These are phyloP conservation scores for Thelonectria rubi DNA, from an alignment of 2,329 filamentous ascomycete species.

Conservation along the genomic window DNA sequence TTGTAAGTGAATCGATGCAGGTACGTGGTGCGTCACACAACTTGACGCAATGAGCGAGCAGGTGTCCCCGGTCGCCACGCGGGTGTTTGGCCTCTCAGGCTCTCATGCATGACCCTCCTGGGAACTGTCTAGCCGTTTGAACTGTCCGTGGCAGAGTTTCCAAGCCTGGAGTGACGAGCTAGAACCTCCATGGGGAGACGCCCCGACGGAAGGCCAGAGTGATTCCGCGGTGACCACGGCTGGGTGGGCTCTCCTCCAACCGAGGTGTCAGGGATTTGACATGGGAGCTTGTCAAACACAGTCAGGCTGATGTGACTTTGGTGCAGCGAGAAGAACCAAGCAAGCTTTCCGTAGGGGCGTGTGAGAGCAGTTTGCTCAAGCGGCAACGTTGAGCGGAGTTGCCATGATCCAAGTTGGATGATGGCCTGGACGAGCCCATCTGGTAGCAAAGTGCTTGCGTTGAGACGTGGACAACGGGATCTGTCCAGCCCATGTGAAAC, in stretches of 20 bases:
- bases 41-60: conserved; percentile 14
- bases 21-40: conserved; percentile 31
- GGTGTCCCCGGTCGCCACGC: conserved; percentile 24
- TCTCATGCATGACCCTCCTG: conserved; percentile 17
- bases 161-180: conserved; percentile 4
- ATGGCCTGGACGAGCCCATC: background rate
- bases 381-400: background rate
- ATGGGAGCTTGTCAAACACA: conserved; percentile 22
- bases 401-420: background rate
- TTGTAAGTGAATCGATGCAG: conserved; percentile 35
- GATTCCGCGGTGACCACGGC: conserved; percentile 29
- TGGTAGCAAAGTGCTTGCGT: background rate
- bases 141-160: background rate
- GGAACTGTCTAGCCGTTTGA: conserved; percentile 24
- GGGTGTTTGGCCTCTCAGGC: conserved; percentile 29
- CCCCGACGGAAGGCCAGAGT: conserved; percentile 26
- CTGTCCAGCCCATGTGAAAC: conserved; percentile 1
- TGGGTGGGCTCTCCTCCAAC: conserved; percentile 20
- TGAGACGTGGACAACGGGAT: background rate
- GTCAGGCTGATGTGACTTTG: conserved; percentile 20
- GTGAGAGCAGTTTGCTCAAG: background rate
- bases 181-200: conserved; percentile 9
- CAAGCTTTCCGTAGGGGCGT: background rate
- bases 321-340: conserved; percentile 11
- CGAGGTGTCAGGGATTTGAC: conserved; percentile 27